Percentiles rank a stretch among this genome's conserved stretches.
Conservation (phyloP, 768 basidiomycete species). For the Suillus sp. region DNA sequence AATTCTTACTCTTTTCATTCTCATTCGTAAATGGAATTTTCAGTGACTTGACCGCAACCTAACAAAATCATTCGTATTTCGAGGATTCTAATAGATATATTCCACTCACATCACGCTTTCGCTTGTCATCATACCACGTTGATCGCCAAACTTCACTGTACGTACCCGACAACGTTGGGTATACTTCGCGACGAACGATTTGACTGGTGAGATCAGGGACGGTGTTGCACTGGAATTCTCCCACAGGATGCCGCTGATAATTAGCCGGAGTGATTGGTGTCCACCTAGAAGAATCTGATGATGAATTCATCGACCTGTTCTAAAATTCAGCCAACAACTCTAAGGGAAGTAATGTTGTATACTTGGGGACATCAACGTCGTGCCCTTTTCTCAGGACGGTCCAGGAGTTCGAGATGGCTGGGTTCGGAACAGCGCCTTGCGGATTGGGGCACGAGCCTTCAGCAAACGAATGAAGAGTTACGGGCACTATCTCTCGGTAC, state of each 20-base stretch:
- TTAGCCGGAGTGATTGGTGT: neutral
- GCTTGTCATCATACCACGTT: neutral
- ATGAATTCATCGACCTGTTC: neutral
- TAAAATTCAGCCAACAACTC: neutral
- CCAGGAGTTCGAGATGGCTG: neutral
- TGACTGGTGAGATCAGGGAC: neutral
- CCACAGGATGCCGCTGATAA: neutral
- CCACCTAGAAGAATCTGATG: neutral
- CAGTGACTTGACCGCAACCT: conserved; percentile 5
- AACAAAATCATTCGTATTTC: neutral
- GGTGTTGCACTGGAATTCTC: neutral
- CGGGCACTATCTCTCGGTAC: neutral
- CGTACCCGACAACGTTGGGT: conserved; percentile 1
- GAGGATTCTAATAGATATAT: neutral
- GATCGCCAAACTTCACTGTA: conserved; percentile 1
- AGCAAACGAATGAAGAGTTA: neutral
- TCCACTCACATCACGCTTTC: neutral
- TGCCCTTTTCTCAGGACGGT: neutral
- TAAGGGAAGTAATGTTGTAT: neutral
- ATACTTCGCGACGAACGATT: neutral
- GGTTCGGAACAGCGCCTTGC: neutral
- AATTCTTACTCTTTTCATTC: neutral
- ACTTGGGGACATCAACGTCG: neutral
- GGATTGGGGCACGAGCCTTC: neutral
- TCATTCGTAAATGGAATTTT: conserved; percentile 1